Evolutionary conservation across 169 alveolate species (phyloP), one percentile per base, ranked within the genome.

Genomic region (Babesia ovis): DNA sequence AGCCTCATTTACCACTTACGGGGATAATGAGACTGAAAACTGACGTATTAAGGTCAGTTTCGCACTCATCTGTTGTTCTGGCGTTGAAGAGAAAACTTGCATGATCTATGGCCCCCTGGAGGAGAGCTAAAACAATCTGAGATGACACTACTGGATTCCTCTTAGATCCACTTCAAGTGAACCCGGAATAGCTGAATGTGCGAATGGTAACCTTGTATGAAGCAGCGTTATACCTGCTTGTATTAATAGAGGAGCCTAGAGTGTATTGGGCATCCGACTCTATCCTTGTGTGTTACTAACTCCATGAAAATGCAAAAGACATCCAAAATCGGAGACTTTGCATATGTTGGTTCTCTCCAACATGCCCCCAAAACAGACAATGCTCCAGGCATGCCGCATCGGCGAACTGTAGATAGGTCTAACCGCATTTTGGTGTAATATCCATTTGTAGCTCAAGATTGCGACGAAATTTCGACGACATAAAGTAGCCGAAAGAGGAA

Each of bases 341-440:
- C 46, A 39, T 39, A 9, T 39, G n/a, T 39, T 39, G 46, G 14
- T 39, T 14, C 14, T 39, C 14, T 39, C n/a, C 22, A 51, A 18
- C 59, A 51, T 51, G 31, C 11, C 22, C 59, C 59, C 35, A 20
- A n/a, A 51, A 18, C 3, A 20, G 18, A 51, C 22, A 14, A 18
- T 20, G 59, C 22, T 8, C 11, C 35, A 20, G 59, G 3, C 32
- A 51, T 51, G 59, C 25, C 59, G 22, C 59, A 3, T 51, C 25
- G 59, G 59, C 31, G 59, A 27, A 18, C 12, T 51, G 59, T 51
- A 27, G 31, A 14, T 39, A 9, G n/a, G n/a, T 27, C 25, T 20
- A 51, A 51, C 59, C 59, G 59, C 59, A 27, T 23, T 20, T 51
- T 51, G 32, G 59, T 27, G 59, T 27, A 51, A 12, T 51, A 23